Percentiles rank a stretch among this genome's conserved stretches.
phyloP scores from a whole-genome alignment of 495 filamentous ascomycete genomes.

The Mytilinidion resinicola region DNA sequence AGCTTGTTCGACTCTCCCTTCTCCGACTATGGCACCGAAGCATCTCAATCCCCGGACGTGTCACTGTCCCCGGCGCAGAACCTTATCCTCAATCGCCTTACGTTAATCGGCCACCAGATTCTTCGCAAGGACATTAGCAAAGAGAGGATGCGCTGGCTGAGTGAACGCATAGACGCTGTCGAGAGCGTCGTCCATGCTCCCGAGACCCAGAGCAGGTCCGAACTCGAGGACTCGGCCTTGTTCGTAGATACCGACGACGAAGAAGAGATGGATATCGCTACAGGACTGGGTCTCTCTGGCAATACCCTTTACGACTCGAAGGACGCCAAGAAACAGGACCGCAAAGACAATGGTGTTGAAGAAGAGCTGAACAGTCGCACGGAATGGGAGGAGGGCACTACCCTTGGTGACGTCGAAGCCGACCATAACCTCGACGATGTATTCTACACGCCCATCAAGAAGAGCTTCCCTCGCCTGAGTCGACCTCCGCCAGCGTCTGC shows the following conservation, averaged over 20 bases:
- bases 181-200: slow-evolving; percentile 19
- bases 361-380: not conserved
- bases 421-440: slow-evolving; percentile 1
- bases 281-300: not conserved
- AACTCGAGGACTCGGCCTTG: slow-evolving; percentile 27
- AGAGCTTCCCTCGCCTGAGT: not conserved
- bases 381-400: not conserved
- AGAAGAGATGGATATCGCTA: slow-evolving; percentile 2
- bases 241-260: slow-evolving; percentile 26
- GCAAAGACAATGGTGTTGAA: too few species aligned
- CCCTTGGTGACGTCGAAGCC: not conserved
- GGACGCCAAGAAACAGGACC: too few species aligned
- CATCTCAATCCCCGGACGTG: not conserved
- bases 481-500: not conserved
- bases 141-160: not conserved
- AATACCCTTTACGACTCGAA: not conserved
- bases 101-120: slow-evolving; percentile 11
- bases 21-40: slow-evolving; percentile 35
- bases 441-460: not conserved
- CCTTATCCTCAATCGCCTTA: slow-evolving; percentile 12
- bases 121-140: not conserved
- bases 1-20: slow-evolving; percentile 26
- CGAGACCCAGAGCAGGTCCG: slow-evolving; percentile 17
- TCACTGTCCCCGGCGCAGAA: slow-evolving; percentile 1
- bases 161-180: slow-evolving; percentile 12